These are phyloP conservation scores for Stephania japonica DNA, from an alignment of 164 flowering plant species.

Conservation along the genomic window DNA sequence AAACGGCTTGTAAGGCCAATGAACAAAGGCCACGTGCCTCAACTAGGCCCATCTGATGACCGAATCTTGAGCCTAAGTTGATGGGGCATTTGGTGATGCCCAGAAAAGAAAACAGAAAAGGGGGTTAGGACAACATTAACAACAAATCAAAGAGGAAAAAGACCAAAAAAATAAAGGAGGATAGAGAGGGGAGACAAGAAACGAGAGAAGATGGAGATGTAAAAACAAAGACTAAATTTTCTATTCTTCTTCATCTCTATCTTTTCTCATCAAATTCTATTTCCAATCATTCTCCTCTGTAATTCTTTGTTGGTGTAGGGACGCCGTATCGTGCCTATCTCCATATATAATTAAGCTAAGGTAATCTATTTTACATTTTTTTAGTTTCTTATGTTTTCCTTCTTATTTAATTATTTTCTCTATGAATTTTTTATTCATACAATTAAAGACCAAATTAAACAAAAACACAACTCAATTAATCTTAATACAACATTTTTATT, in stretches of 20 bases:
- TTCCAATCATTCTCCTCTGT: neutral
- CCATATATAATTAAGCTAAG: neutral
- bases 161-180: neutral
- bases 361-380: neutral
- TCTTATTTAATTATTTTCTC: neutral
- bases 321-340: neutral
- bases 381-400: neutral
- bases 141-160: neutral
- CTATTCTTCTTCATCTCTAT: constrained; percentile 4
- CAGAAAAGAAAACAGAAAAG: neutral
- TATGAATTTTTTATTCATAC: too few relatives aligned
- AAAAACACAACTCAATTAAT: too few relatives aligned
- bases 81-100: neutral
- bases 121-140: too few relatives aligned
- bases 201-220: neutral
- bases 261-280: neutral
- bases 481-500: too few relatives aligned
- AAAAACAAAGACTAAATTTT: constrained; percentile 2
- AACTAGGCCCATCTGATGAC: neutral
- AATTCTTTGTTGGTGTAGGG: too few relatives aligned
- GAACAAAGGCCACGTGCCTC: neutral
- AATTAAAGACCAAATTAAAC: too few relatives aligned
- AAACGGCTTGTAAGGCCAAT: neutral
- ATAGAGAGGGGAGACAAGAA: neutral
- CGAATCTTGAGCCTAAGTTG: neutral